Base-by-base conservation (phyloP, 2,329 filamentous ascomycete species). In the Phymatotrichopsis omnivora region DNA sequence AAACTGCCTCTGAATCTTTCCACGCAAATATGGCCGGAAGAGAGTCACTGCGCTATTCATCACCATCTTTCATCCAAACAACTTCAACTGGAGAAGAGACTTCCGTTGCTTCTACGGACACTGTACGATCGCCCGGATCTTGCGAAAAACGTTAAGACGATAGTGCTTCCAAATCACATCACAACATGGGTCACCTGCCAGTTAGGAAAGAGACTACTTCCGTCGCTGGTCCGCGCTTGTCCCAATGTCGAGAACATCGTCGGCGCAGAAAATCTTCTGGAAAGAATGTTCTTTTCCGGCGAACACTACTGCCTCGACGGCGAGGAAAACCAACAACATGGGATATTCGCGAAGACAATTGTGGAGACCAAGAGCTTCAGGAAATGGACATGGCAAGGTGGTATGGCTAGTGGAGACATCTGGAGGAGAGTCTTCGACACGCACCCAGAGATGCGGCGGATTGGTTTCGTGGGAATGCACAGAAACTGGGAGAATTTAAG, bases 271-370 rank as follows among this genome's bases (percentile, higher is more conserved):
- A 33, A 45, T 30, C 28, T 55, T 11, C 52, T 53, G n/a, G 30
- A 44, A 11, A 38, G 52, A 12, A 47, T 51, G 34, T 53, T 55
- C 29, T 55, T 55, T 25, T 51, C 48, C 5, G 51, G 46, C 2
- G 52, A 55, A 28, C 52, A 53, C 33, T 55, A 49, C 25, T 55
- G 52, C 25, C 43, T 51, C 27, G 52, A 55, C 22, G 47, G 39
- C n/a, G 33, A 40, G 16, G 52, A 52, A 12, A 33, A 34, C 16
- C 33, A 45, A 5, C 52, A 55, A 27, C 52, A 55, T 23, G 52
- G 51, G 3, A 44, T 53, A 8, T 41, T 55, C n/a, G 52, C 51
- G 17, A 51, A 48, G 17, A 28, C 51, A 5, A 43, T 53, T 2
- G 44, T 49, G 3, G 41, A 49, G 27, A 49, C 38, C 32, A 45